Evolutionary conservation across 768 basidiomycete genomes (phyloP), one percentile per base, ranked within the genome.

Genomic region (Lactarius tabidus): DNA sequence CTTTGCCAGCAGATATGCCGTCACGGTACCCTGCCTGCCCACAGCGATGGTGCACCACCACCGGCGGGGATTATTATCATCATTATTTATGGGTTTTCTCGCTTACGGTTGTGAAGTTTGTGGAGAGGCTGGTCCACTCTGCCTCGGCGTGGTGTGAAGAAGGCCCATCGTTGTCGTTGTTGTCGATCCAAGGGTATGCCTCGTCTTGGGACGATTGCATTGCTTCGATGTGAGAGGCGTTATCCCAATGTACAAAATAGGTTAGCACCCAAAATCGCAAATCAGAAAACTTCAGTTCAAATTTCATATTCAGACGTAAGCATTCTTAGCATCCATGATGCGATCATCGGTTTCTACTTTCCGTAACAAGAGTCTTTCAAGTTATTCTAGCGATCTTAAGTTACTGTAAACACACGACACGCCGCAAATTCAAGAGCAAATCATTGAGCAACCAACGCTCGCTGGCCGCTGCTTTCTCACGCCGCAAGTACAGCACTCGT

Each of bases 1-100:
- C 90, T 74, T 98, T 98, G 3, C 96, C 96, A 5, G 89, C 86
- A 0, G 88, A 90, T 70, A 98, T 96, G 7, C 96, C 96, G 77
- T 98, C 95, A n/a, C 96, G 86, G 72, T 98, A 98, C 2, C 96
- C 96, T 20, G 86, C 86, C 96, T 97, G 70, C 45, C 14, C 57
- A 58, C 41, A 29, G 17, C 52, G 59, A 26, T 28, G 45, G 55
- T 10, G 55, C 59, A 5, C 43, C 43, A 36, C 36, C 8, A 36
- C 2, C 36, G 36, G 36, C 12, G 39, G 12, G 45, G 18, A 55
- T 36, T 38, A 18, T 26, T 17, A 20, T 36, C 6, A 12, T 54
- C 17, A n/a, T 35, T 17, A 15, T 29, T 35, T 26, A 51, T 51
- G 15, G 14, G 14, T 10, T 48, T 1, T 15, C 14, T 26, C 48